Base-by-base conservation (phyloP, 352 stramenopile genomes). In the Phytophthora pseudosyringae region DNA sequence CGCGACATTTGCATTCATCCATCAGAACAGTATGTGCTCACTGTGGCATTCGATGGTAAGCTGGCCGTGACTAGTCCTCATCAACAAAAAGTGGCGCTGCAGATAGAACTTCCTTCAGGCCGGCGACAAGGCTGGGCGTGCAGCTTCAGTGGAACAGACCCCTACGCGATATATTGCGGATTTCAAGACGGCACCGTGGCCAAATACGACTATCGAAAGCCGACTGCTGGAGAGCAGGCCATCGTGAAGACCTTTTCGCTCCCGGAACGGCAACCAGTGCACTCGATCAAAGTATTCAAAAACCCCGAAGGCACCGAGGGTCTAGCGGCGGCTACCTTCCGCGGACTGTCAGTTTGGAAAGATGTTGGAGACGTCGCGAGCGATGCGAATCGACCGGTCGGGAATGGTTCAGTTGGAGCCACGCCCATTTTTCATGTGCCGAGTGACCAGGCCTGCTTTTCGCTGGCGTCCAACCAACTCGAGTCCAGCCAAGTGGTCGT, bases 1-100 rank as follows among this genome's bases (percentile, higher is more conserved):
- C 84, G 84, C 3, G 84, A 93, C 61, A 52, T 93, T 12, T 65
- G 55, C 16, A 81, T 93, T 38, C 78, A 66, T 45, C 25, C 29
- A 3, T 33, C 53, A 7, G 8, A 62, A 58, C 3, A 69, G 73
- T 21, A 78, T 49, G 76, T 75, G 18, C 40, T 90, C 0, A 85
- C 80, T 4, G 72, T 87, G 15, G 78, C 80, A 7, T 91, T 90
- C 40, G 81, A 93, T 62, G 76, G 71, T 3, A 87, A 86, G 45
- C 64, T 89, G 15, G 72, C 64, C 7, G 58, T 93, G 39, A 82
- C 80, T 1, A 78, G 66, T 66, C 62, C 88, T 12, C 44, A 58
- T 15, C 69, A 81, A 15, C 47, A 86, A 31, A 82, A 65, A 4
- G 67, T 83, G n/a, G 64, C 71, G 40, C 44, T 84, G 31, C 59